phyloP scores from a whole-genome alignment of 164 flowering plant species.

The Chloranthus sessilifolius region DNA sequence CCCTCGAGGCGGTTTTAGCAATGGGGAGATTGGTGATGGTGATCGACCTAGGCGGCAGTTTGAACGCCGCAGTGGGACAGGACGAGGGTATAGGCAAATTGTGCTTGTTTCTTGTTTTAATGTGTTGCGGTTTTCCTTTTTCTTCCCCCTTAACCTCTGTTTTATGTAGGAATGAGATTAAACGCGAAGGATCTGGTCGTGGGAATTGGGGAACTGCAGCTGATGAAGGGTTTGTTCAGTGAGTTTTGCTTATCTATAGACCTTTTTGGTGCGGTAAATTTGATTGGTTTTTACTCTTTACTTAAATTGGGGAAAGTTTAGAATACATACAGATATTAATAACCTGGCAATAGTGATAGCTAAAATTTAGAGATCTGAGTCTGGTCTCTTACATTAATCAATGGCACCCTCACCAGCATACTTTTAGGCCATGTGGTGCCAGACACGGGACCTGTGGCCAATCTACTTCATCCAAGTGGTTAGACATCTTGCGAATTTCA shows the following conservation, averaged over 20 bases:
- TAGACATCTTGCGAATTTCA: too few relatives aligned
- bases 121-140: background rate
- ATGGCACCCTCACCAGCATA: too few relatives aligned
- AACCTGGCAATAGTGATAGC: too few relatives aligned
- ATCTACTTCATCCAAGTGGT: too few relatives aligned
- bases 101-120: background rate
- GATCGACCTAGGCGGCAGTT: constrained; percentile 44
- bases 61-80: constrained; percentile 71
- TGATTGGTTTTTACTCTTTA: too few relatives aligned
- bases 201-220: constrained; percentile 63
- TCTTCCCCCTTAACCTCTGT: background rate
- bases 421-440: too few relatives aligned
- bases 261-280: too few relatives aligned
- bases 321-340: too few relatives aligned
- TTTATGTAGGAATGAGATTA: constrained; percentile 38
- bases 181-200: constrained; percentile 63
- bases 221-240: constrained; percentile 48
- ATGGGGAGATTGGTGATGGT: constrained; percentile 47
- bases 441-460: too few relatives aligned
- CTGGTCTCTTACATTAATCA: too few relatives aligned
- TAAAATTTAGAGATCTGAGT: too few relatives aligned
- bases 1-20: constrained; percentile 46
- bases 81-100: constrained; percentile 39
- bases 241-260: constrained; percentile 15
- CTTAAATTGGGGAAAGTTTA: too few relatives aligned